A percentile compares a stretch with the other conserved stretches of the same genome.
Evolutionary conservation across 1,284 basidiomycete genomes (phyloP).

Genomic region (Ustilago shanxiensis): DNA sequence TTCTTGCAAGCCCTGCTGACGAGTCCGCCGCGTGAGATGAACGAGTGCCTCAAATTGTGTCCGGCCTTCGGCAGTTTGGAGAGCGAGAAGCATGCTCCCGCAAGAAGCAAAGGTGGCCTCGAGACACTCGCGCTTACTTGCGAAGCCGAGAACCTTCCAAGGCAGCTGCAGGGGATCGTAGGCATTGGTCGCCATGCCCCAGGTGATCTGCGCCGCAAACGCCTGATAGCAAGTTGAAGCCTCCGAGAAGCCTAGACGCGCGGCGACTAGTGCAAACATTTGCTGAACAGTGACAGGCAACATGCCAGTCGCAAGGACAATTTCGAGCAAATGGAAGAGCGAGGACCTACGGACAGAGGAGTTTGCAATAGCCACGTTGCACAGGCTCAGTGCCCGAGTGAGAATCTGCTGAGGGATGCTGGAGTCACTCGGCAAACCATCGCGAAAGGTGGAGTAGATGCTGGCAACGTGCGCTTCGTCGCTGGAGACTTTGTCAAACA

Average conservation of each 20-base stretch:
- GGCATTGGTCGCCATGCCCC: slow-evolving; percentile 58
- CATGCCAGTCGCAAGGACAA: slow-evolving; percentile 58
- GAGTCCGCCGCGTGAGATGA: slow-evolving; percentile 74
- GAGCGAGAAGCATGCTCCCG: slow-evolving; percentile 53
- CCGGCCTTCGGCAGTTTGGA: slow-evolving; percentile 69
- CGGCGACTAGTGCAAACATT: slow-evolving; percentile 77
- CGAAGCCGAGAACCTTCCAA: slow-evolving; percentile 79
- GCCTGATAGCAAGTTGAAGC: slow-evolving; percentile 81
- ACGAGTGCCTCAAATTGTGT: slow-evolving; percentile 78
- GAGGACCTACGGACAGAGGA: slow-evolving; percentile 84
- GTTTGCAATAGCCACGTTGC: slow-evolving; percentile 86
- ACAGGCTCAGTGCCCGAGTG: slow-evolving; percentile 81
- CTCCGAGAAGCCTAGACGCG: slow-evolving; percentile 78
- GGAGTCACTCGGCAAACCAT: slow-evolving; percentile 37
- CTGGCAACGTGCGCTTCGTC: slow-evolving; percentile 22
- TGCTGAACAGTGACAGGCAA: slow-evolving; percentile 78
- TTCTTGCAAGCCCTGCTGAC: slow-evolving; percentile 75
- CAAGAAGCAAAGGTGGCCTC: slow-evolving; percentile 34
- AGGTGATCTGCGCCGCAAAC: slow-evolving; percentile 80
- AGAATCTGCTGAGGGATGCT: slow-evolving; percentile 81
- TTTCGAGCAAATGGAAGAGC: slow-evolving; percentile 88
- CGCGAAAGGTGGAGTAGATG: slow-evolving; percentile 46
- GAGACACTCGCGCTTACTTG: slow-evolving; percentile 71
- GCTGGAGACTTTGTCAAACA: slow-evolving; percentile 71
- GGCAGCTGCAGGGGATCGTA: slow-evolving; percentile 79